Evolutionary conservation across 441 rosid species (phyloP).

Genomic region (Pelargonium fulgidum): DNA sequence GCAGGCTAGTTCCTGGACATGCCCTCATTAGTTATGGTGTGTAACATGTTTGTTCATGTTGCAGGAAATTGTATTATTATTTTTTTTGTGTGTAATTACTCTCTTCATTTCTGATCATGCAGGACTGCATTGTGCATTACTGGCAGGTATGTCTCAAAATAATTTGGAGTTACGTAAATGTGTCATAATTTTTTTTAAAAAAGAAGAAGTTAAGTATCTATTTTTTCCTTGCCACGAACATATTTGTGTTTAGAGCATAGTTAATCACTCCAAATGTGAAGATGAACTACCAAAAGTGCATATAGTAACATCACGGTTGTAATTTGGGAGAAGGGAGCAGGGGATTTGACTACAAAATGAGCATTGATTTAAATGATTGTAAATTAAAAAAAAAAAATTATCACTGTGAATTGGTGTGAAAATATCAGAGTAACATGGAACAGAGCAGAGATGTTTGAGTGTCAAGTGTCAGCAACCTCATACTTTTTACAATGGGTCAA

Average conservation of each 20-base stretch:
- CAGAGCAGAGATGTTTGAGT: too few relatives aligned
- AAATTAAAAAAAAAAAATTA: not conserved
- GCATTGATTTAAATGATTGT: not conserved
- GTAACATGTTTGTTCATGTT: slow-evolving; percentile 18
- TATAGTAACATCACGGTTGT: not conserved
- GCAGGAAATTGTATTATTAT: not conserved
- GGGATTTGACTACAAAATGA: not conserved
- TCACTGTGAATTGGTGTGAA: not conserved
- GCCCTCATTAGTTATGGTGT: slow-evolving; percentile 84
- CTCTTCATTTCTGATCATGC: slow-evolving; percentile 25
- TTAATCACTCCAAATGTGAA: not conserved
- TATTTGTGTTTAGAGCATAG: not conserved
- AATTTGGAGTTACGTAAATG: not conserved
- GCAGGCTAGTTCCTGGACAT: slow-evolving; percentile 85
- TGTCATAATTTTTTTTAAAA: not conserved
- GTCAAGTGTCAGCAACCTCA: too few relatives aligned
- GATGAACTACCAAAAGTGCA: not conserved
- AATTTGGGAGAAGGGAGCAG: not conserved
- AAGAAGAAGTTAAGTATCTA: not conserved
- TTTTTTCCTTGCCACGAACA: not conserved
- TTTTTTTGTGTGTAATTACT: too few relatives aligned
- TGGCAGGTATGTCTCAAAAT: slow-evolving; percentile 51
- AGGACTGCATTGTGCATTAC: slow-evolving; percentile 87
- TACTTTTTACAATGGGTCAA: too few relatives aligned
- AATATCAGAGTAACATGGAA: not conserved